Percentiles rank a stretch among this genome's conserved stretches.
phyloP scores from a whole-genome alignment of 495 filamentous ascomycete species.

The Coniosporium apollinis region DNA sequence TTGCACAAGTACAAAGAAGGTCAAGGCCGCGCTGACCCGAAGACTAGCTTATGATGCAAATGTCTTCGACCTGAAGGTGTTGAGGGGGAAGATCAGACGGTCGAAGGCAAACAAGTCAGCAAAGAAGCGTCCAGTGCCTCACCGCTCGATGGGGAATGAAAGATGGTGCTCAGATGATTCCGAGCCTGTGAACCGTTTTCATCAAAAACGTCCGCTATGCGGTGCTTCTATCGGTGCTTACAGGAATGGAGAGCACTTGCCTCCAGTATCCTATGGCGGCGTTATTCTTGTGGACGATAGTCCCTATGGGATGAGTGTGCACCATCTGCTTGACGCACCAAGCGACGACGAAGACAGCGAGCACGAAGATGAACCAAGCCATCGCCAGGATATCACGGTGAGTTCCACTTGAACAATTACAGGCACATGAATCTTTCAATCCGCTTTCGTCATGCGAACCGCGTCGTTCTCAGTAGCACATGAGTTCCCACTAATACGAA shows the following conservation, averaged over 20 bases:
- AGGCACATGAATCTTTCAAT: too few species aligned
- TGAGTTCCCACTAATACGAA: too few species aligned
- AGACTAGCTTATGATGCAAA: constrained; percentile 23
- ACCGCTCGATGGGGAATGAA: not conserved
- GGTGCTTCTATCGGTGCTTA: constrained; percentile 90
- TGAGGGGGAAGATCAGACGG: constrained; percentile 23
- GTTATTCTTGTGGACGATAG: constrained; percentile 68
- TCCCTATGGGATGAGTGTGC: constrained; percentile 83
- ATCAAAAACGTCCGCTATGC: constrained; percentile 61
- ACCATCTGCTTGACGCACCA: constrained; percentile 83
- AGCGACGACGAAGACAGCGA: constrained; percentile 38
- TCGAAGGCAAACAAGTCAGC: constrained; percentile 15
- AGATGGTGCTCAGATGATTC: not conserved
- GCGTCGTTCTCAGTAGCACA: too few species aligned
- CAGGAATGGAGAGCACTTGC: constrained; percentile 64
- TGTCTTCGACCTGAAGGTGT: constrained; percentile 27
- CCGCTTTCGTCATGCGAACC: too few species aligned
- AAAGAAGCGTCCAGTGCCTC: not conserved
- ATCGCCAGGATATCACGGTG: constrained; percentile 10
- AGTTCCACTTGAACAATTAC: too few species aligned
- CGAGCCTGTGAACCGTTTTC: constrained; percentile 33
- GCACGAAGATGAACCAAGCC: constrained; percentile 14
- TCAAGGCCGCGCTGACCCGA: constrained; percentile 22
- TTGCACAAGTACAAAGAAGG: constrained; percentile 24
- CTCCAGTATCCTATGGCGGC: constrained; percentile 80